Conservation (phyloP, 352 stramenopile genomes). For the Pythium phragmitis region DNA sequence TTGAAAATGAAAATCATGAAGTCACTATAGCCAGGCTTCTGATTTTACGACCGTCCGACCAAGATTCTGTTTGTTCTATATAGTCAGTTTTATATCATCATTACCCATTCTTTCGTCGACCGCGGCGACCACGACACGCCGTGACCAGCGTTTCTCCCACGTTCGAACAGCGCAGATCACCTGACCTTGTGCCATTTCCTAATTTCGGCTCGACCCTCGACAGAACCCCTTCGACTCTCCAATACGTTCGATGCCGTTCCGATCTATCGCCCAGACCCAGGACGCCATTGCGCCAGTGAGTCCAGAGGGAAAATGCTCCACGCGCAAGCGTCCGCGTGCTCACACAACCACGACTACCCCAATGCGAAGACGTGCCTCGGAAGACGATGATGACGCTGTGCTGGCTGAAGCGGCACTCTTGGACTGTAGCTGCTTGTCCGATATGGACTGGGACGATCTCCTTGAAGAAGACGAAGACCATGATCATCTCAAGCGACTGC, state of each 20-base stretch:
- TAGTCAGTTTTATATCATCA: conserved; percentile 26
- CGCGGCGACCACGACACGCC: conserved; percentile 18
- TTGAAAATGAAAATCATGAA: not conserved
- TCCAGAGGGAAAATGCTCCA: conserved; percentile 25
- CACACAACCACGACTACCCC: conserved; percentile 2
- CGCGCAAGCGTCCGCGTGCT: conserved; percentile 20
- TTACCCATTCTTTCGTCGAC: conserved; percentile 25
- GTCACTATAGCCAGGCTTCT: not conserved
- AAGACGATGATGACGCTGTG: conserved; percentile 3
- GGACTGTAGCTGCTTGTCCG: not conserved
- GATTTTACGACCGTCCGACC: conserved; percentile 27
- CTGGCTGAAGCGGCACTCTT: conserved; percentile 2
- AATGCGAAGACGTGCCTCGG: not conserved
- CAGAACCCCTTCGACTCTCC: not conserved
- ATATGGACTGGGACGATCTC: not conserved
- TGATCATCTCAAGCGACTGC: conserved; percentile 31
- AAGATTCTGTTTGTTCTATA: conserved; percentile 2
- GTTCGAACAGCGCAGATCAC: conserved; percentile 7
- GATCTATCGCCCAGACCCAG: not conserved
- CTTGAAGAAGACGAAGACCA: not conserved
- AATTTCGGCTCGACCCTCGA: conserved; percentile 15
- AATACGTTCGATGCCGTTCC: conserved; percentile 5
- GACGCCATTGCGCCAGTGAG: conserved; percentile 17
- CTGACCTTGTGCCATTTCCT: conserved; percentile 27
- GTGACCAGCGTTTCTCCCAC: not conserved